Base-by-base conservation (phyloP, 805 yeast species). In the Jamesozyma rosinii region DNA sequence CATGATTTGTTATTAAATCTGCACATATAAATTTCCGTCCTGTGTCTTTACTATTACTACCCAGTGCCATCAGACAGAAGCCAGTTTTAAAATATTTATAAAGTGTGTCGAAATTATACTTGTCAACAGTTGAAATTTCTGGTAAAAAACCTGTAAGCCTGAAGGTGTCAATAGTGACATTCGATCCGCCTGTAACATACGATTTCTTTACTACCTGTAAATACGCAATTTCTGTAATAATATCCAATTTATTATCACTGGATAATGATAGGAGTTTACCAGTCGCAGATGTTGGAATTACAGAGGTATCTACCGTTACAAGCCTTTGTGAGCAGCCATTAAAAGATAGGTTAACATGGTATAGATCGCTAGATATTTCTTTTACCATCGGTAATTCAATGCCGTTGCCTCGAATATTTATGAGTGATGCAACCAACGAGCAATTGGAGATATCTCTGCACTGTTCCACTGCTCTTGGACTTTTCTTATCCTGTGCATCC, bases 71-170 rank as follows among this genome's bases (percentile, higher is more conserved):
- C 26, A 79, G 49, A 20, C 79, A 58, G 3, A 45, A 15, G 1
- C 47, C 49, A 27, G 49, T 45, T n/a, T 49, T 41, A 38, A 45
- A 54, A 21, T 45, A 57, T 35, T 47, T 40, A 15, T 39, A 24
- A 1, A 71, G 49, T 0, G 48, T 46, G 1, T 54, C 49, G 38
- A 60, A 46, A 11, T 63, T 56, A 4, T 72, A 58, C 8, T 65
- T 53, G 8, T 67, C 56, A 1, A 66, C 50, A 2, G 58, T 47
- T 2, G 65, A 46, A 41, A 69, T 70, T 45, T 84, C 88, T 0
- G 95, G 95, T 5, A 81, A 57, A 80, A 83, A 87, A 1, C 89
- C 87, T 2, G 79, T 68, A 2, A 88, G 50, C 35, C 77, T 61
- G 51, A 65, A 84, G 0, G 83, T 72, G 53, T 84, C 95, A 13